Conservation (phyloP, 2,329 filamentous ascomycete genomes). For the Drechslera avenae region DNA sequence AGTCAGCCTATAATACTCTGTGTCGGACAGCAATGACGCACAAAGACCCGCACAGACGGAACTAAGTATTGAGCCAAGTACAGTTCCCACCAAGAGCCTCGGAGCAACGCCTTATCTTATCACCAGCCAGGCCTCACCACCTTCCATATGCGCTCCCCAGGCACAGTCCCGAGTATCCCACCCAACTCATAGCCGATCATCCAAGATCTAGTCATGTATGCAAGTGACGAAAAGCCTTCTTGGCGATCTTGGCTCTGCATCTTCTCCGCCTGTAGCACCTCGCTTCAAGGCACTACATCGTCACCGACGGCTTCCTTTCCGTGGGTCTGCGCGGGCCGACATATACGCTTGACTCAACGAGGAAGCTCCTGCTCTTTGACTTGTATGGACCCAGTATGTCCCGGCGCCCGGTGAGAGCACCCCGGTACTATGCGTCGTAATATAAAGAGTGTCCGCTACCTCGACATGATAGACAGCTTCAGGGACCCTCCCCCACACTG, state of each 20-base stretch:
- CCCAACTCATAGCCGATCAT: neutral
- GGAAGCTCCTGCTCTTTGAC: constrained; percentile 29
- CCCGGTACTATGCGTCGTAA: too few species aligned
- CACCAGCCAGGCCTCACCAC: constrained; percentile 5
- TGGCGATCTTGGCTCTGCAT: constrained; percentile 30
- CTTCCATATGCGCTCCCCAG: constrained; percentile 9
- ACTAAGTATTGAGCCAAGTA: too few species aligned
- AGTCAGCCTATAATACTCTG: too few species aligned
- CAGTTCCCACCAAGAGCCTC: neutral
- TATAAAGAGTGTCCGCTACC: too few species aligned
- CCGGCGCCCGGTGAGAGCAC: too few species aligned
- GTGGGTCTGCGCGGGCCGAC: constrained; percentile 13
- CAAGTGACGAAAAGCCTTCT: constrained; percentile 15
- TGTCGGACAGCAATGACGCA: too few species aligned
- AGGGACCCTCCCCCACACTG: neutral
- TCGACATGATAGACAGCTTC: too few species aligned
- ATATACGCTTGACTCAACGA: constrained; percentile 25
- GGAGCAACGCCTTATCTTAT: neutral
- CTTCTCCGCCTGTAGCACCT: constrained; percentile 22
- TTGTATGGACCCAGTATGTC: neutral
- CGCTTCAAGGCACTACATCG: constrained; percentile 15
- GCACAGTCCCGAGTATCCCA: neutral
- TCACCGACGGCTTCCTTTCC: constrained; percentile 17
- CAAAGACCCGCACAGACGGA: too few species aligned
- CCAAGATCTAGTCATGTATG: constrained; percentile 2